Evolutionary conservation across 2,329 filamentous ascomycete genomes (phyloP), one percentile per base, ranked within the genome.

Genomic region (Amphichorda felina): DNA sequence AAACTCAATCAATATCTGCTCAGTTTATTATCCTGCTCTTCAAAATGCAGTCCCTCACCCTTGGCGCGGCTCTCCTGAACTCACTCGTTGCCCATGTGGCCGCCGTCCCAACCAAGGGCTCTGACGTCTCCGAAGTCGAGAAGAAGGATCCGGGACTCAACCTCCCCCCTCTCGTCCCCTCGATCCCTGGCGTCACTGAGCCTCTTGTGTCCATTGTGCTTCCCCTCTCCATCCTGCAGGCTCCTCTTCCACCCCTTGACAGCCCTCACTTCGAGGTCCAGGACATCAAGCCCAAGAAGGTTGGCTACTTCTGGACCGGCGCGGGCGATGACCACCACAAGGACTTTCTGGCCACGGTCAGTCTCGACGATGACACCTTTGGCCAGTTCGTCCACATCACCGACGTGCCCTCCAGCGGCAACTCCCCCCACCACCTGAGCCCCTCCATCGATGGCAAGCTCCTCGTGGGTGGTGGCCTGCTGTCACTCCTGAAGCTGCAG

Each of bases 261-360:
- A 72, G 67, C 43, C 63, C 63, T 8, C 66, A 65, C 6, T 75
- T 75, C 40, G 58, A 55, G 9, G 55, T 61, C 3, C 70, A 66
- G 47, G 56, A 70, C 40, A 65, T 77, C 48, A 70, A 68, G 55
- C 73, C 74, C 19, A 78, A 77, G 66, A 78, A 78, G 59, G 72
- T 78, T 48, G 74, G 72, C 0, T 76, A 76, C 53, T 76, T 77
- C 56, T 77, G 71, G 71, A 75, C 71, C 35, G 72, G 65, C 14
- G 60, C 73, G 24, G 73, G 69, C 25, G 72, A 77, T 45, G 76
- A 77, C 45, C 46, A 63, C 32, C 72, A 77, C 52, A 67, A 67
- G 48, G 66, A 76, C 43, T 77, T 76, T 50, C 51, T 77, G 30
- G 68, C 68, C 2, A 72, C 72, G 1, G 66, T 69, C 50, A 70